phyloP scores from a whole-genome alignment of 257 asterid genomes.

The Fraxinus excelsior region DNA sequence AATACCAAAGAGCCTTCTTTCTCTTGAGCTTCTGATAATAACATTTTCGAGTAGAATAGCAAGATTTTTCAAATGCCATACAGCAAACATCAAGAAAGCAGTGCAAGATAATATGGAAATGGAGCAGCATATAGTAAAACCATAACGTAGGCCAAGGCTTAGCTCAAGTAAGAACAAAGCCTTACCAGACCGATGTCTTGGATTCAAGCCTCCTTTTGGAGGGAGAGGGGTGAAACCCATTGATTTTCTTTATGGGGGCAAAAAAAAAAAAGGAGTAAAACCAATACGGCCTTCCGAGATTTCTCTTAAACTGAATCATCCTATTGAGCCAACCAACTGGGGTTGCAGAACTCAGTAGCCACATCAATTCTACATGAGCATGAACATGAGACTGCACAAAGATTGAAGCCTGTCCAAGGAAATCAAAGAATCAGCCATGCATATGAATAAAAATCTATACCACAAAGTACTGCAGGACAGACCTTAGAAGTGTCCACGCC shows the following conservation, averaged over 20 bases:
- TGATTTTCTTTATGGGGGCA: too few relatives aligned
- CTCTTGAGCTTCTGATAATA: not conserved
- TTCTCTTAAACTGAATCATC: slow-evolving; percentile 98
- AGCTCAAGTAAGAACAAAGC: too few relatives aligned
- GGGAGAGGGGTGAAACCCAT: too few relatives aligned
- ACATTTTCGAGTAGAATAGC: not conserved
- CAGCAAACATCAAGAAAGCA: not conserved
- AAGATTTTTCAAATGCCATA: not conserved
- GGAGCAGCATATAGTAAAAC: slow-evolving; percentile 30
- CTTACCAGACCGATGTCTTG: slow-evolving; percentile 38
- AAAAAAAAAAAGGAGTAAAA: too few relatives aligned
- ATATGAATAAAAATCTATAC: slow-evolving; percentile 7
- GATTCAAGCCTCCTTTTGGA: too few relatives aligned
- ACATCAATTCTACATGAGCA: slow-evolving; percentile 95
- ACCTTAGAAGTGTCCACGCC: slow-evolving; percentile 95
- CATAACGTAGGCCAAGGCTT: too few relatives aligned
- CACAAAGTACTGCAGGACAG: slow-evolving; percentile 20
- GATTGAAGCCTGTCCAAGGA: slow-evolving; percentile 76
- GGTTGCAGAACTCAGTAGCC: slow-evolving; percentile 86
- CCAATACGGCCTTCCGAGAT: slow-evolving; percentile 55
- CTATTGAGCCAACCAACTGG: slow-evolving; percentile 96
- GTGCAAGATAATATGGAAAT: not conserved
- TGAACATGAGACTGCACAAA: slow-evolving; percentile 98
- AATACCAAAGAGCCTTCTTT: not conserved
- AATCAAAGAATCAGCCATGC: slow-evolving; percentile 28